Evolutionary conservation across 2,329 filamentous ascomycete species (phyloP), one percentile per base, ranked within the genome.

Genomic region (Diaporthe australafricana): DNA sequence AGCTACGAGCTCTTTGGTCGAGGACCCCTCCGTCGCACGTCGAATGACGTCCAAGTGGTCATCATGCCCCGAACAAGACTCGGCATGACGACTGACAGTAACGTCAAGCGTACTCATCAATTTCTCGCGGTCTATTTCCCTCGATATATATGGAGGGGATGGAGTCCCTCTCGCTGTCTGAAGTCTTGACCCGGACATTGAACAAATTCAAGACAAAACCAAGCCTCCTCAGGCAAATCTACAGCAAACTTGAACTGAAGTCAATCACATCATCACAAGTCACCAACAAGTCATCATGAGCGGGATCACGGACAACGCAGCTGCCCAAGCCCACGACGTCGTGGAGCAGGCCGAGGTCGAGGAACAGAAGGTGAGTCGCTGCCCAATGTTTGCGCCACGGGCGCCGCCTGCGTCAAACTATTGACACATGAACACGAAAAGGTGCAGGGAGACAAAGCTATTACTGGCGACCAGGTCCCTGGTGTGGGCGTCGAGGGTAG

Each of bases 291-390:
- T 60, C 32, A 45, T 45, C 17, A 70, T 70, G 68, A 72, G 67
- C 60, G 71, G 71, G 22, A 72, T 72, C 45, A 67, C 71, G 57
- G 60, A 70, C 22, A 62, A 45, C 2, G 71, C 68, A 35, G 68
- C 53, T n/a, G 48, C 68, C 7, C 71, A 72, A 47, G 71, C 68
- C 60, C 71, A 72, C 55, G 71, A 72, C 63, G 20, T 70, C 22
- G 68, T 72, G 60, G 68, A 72, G 53, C 71, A 70, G 25, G 71
- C 68, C 27, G 71, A 72, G 22, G n/a, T 7, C 30, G 60, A 70
- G 45, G 71, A 72, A 45, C 68, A 67, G 47, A 65, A 66, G 60
- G 71, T 52, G 65, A 67, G 68, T 52, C 62, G 30, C 22, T 35
- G 45, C 48, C n/a, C 63, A 60, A 45, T 48, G 4, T 70, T 25